Evolutionary conservation across 352 stramenopile species (phyloP), one percentile per base, ranked within the genome.

Genomic region (Pythium insidiosum): DNA sequence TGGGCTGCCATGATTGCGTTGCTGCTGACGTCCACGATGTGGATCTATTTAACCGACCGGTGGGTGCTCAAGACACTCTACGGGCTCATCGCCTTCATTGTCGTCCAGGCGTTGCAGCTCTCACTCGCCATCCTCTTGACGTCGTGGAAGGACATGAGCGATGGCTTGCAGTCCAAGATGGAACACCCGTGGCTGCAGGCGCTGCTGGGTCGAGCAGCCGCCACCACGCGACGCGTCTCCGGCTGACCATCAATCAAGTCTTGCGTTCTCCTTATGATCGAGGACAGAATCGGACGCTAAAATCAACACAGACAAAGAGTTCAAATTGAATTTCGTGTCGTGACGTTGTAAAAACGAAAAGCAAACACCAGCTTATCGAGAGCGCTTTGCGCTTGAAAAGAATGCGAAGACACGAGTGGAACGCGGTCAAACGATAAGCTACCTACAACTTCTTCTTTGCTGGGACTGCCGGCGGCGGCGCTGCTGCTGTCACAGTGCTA

Each of bases 21-120:
- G 37, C 37, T 81, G 19, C 0, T 73, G 20, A 43, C 38, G 13
- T 54, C 63, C 18, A 47, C 55, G 19, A 33, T 82, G 2, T 89
- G 76, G 76, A 61, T 89, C 22, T 81, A 78, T 46, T 44, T 70
- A 13, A 81, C 76, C 4, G 69, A 87, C 24, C 75, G 73, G 13
- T 61, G 53, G 50, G 56, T 43, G 9, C 51, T 61, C 23, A 68
- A 69, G 22, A 29, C 68, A 6, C 55, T 70, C 5, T 87, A 84
- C 38, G 76, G 68, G 23, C 52, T 68, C 5, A 23, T 68, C 28
- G 74, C 80, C 43, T 77, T 77, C 38, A 53, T 65, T 6, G 44
- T 72, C 15, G 64, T 72, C 58, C 65, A 83, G 62, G 54, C 65
- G 6, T 38, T 68, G 11, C 76, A 89, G 53, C 59, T 89, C 24